Base-by-base conservation (phyloP, 2,329 filamentous ascomycete species). In the Eutypa lata region DNA sequence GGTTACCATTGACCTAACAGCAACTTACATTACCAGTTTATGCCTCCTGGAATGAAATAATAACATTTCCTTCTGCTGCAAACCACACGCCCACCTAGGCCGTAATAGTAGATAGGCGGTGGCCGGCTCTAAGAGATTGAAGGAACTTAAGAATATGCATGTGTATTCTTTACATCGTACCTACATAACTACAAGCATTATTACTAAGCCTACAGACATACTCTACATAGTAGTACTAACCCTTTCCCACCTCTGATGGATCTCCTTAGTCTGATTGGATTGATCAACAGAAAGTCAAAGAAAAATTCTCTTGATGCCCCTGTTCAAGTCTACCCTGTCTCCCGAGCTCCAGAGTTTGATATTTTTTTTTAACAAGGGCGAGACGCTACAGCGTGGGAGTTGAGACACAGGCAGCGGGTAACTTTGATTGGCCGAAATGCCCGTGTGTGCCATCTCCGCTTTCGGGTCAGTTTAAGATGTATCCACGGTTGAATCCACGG, bases 371-470 rank as follows among this genome's bases (percentile, higher is more conserved):
- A 6, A 38, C 35, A 38, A 18, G 35, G 35, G 35, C 35, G 35
- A 38, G 35, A 18, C 35, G 35, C 35, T 38, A 38, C 35, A 59
- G 55, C 51, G 57, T 57, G 49, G 57, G 48, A 56, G 55, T 54
- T 44, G 42, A 26, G 42, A 45, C 42, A n/a, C 6, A 14, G 4
- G 7, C 22, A 24, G 22, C 22, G 5, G 13, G 42, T 4, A 4
- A 3, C 13, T 45, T n/a, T 45, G n/a, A 63, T 62, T 64, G 62
- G 60, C 46, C 54, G 47, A 53, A 57, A 46, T 22, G 38, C 51
- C 53, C 56, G 33, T 55, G 54, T 60, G 57, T 56, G 35, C 55
- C 51, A 59, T 58, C 61, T 63, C 62, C 62, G 62, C 61, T 63
- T 62, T 65, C 62, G 62, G 62, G 35, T 38, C 35, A 53, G 54